Percentiles rank a stretch among this genome's conserved stretches.
phyloP scores from a whole-genome alignment of 352 stramenopile species.

The Pseudoperonospora humuli region DNA sequence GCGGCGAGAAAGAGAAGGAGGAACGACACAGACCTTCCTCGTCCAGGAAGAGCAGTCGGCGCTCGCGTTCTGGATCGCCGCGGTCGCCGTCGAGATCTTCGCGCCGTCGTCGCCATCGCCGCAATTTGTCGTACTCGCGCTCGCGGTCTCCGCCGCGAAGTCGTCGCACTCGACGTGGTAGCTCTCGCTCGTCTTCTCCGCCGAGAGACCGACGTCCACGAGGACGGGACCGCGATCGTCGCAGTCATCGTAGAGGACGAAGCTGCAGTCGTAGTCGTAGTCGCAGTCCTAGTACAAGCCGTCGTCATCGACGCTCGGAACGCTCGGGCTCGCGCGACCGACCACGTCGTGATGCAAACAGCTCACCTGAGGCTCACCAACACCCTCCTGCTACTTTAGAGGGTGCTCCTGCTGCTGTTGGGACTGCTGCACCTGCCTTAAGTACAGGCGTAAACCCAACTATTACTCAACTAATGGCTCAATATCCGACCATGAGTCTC shows the following conservation, averaged over 20 bases:
- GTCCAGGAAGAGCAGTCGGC: slow-evolving; percentile 42
- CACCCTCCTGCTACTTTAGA: slow-evolving; percentile 21
- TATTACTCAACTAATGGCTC: slow-evolving; percentile 85
- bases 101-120: slow-evolving; percentile 35
- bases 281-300: slow-evolving; percentile 41
- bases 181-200: slow-evolving; percentile 38
- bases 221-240: slow-evolving; percentile 29
- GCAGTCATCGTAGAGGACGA: slow-evolving; percentile 24
- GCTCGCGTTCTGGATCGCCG: slow-evolving; percentile 43
- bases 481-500: slow-evolving; percentile 83
- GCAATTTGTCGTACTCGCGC: slow-evolving; percentile 33
- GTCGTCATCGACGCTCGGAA: slow-evolving; percentile 29
- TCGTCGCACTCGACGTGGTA: slow-evolving; percentile 24
- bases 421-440: slow-evolving; percentile 11
- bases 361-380: slow-evolving; percentile 39
- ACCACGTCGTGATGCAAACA: slow-evolving; percentile 40
- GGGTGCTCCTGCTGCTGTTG: slow-evolving; percentile 1
- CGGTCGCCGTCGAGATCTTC: slow-evolving; percentile 50
- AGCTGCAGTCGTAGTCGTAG: slow-evolving; percentile 39
- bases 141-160: slow-evolving; percentile 42
- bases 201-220: slow-evolving; percentile 15
- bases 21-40: slow-evolving; percentile 6
- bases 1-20: slow-evolving; percentile 16
- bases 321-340: slow-evolving; percentile 58
- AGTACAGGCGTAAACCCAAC: slow-evolving; percentile 46